Percentiles rank a stretch among this genome's conserved stretches.
These are phyloP conservation scores for Candida silvicultrix DNA, from an alignment of 805 yeast genomes.

Conservation along the genomic window DNA sequence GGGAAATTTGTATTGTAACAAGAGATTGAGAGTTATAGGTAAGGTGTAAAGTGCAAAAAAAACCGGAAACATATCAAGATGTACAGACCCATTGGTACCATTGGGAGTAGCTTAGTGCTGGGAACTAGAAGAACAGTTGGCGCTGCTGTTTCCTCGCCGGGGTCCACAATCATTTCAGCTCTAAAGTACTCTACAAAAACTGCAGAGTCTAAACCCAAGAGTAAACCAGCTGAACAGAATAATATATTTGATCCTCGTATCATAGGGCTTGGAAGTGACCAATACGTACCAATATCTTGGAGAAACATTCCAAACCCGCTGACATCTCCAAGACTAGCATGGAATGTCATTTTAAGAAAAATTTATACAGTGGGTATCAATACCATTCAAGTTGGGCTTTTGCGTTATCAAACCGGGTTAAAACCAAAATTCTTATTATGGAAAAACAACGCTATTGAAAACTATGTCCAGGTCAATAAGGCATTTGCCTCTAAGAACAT, in stretches of 20 bases:
- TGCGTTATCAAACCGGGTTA: conserved; percentile 61
- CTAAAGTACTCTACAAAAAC: background rate
- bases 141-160: background rate
- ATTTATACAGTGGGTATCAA: conserved; percentile 59
- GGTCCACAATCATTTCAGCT: background rate
- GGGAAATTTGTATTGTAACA: too few relatives aligned
- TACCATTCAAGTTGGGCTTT: conserved; percentile 59
- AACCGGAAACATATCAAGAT: too few relatives aligned
- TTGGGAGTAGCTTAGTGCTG: background rate
- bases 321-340: conserved; percentile 33
- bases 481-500: conserved; percentile 65
- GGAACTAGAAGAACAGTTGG: background rate
- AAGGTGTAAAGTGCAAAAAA: too few relatives aligned
- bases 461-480: conserved; percentile 70
- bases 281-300: conserved; percentile 47
- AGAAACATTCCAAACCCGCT: conserved; percentile 37
- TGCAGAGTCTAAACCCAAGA: conserved; percentile 6
- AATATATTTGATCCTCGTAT: conserved; percentile 32
- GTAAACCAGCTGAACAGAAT: conserved; percentile 3
- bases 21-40: background rate
- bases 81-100: background rate
- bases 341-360: conserved; percentile 49
- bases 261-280: conserved; percentile 34
- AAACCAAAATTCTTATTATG: conserved; percentile 68
- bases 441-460: conserved; percentile 81